Conservation (phyloP, 2,329 filamentous ascomycete genomes). For the Colletotrichum sansevieriae region DNA sequence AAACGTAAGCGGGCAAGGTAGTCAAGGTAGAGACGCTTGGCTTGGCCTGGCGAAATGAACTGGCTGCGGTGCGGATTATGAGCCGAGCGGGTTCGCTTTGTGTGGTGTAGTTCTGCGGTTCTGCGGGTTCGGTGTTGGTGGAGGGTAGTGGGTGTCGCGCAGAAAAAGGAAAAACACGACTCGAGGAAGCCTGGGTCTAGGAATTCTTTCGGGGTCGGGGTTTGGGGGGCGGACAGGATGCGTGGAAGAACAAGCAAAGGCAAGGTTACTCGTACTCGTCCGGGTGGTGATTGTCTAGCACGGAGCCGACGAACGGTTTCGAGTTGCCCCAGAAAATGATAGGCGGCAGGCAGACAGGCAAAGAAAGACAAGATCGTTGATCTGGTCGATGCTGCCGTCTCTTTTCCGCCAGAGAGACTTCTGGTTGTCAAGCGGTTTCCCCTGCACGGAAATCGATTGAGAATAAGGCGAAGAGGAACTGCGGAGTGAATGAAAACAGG, state of each 20-base stretch:
- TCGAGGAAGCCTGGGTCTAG: slow-evolving; percentile 29
- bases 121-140: slow-evolving; percentile 26
- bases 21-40: neutral
- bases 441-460: slow-evolving; percentile 51
- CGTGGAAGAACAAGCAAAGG: too few relatives aligned
- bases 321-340: slow-evolving; percentile 47
- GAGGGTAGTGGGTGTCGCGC: slow-evolving; percentile 20
- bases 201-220: slow-evolving; percentile 6
- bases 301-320: slow-evolving; percentile 40
- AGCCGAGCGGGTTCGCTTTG: slow-evolving; percentile 34
- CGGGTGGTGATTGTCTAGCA: slow-evolving; percentile 10
- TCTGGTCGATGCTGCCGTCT: neutral
- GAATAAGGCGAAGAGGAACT: slow-evolving; percentile 60
- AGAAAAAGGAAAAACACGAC: slow-evolving; percentile 40
- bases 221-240: neutral
- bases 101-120: slow-evolving; percentile 14
- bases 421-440: slow-evolving; percentile 49
- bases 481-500: slow-evolving; percentile 64
- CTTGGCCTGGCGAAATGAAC: slow-evolving; percentile 34
- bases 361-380: neutral
- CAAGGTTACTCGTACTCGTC: slow-evolving; percentile 2
- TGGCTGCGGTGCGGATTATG: slow-evolving; percentile 33
- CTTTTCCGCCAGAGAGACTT: slow-evolving; percentile 39
- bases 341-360: neutral
- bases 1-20: neutral